Evolutionary conservation across 2,329 filamentous ascomycete genomes (phyloP), one percentile per base, ranked within the genome.

Genomic region (Talaromyces pinophilus): DNA sequence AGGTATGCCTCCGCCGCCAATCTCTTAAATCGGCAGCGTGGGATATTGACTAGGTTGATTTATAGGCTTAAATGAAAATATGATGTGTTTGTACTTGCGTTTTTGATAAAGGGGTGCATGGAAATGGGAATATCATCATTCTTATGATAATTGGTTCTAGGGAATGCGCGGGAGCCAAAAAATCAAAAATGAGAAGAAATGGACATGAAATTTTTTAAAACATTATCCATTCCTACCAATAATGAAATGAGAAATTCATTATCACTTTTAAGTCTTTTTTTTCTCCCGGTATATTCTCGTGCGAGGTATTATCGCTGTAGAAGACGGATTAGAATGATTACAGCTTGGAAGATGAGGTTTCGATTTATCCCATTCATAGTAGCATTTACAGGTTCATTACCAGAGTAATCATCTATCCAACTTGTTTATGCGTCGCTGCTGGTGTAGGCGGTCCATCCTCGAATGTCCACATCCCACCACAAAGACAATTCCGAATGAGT

Each of bases 1-100:
- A 98, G 94, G 95, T 93, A 87, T 74, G 83, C 13, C n/a, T 33
- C 30, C 38, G n/a, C n/a, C 17, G 46, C 15, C 11, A 30, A 33
- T 33, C 5, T 7, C 30, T 33, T 33, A 8, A 33, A 10, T 8
- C 8, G 7, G 30, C 30, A 25, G 30, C 30, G 10, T 33, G 30
- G 30, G 30, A 8, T 33, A 33, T 7, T 33, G 30, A 33, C 30
- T 8, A 33, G 30, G 1, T 33, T 33, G 30, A 33, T 30, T 30
- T 33, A 33, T 33, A 33, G 63, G 66, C 62, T 62, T 63, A 66
- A 60, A 64, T 61, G 59, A 64, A 62, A 59, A 59, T 62, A 64
- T 61, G 61, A 64, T 59, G 55, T 68, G 59, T 64, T 40, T 67
- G 40, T 64, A 50, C 54, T 59, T 67, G 62, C 54, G 44, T 54